Evolutionary conservation across 2,329 filamentous ascomycete species (phyloP), one percentile per base, ranked within the genome.

Genomic region (Microcyclospora pomicola): DNA sequence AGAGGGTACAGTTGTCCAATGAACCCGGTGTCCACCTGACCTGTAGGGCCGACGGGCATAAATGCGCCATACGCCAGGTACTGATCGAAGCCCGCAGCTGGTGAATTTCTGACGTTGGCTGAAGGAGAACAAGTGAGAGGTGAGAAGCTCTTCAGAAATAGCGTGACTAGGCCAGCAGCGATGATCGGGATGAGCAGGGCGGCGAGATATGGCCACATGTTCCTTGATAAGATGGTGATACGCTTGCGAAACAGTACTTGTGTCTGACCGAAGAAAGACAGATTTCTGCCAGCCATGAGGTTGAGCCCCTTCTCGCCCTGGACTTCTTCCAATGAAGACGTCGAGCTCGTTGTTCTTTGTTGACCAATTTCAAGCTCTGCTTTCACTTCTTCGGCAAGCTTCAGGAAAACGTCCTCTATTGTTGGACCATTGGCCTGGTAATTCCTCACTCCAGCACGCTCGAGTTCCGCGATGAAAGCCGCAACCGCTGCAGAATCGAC

Each of bases 341-440:
- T 35, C 7, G 42, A 40, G 13, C 40, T 49, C 2, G 44, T 29
- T 14, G 38, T 44, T 11, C 42, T 39, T 15, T 50, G 47, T 16
- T 54, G 52, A 24, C 19, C 19, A 7, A 24, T 7, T 31, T 61
- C 60, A 12, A 39, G 53, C 43, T 80, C 73, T 5, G 68, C 69
- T 40, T 68, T 71, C 42, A 85, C 72, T 56, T 94, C 86, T 52
- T 88, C 82, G 0, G 86, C 84, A 30, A 94, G 69, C 46, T 83
- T 79, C 15, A 95, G 63, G 59, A 95, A 95, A 0, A 94, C 86
- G 48, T 94, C 86, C 56, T 95, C 88, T 31, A 95, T 86, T 0
- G 84, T 92, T 0, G 87, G 88, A 0, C 85, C 85, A 12, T 81
- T 82, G 47, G 94, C 82, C 41, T 86, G 78, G 56, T 93, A 94